A percentile compares a stretch with the other conserved stretches of the same genome.
These are phyloP conservation scores for Leishmania braziliensis DNA, from an alignment of 208 protist species.

Conservation along the genomic window DNA sequence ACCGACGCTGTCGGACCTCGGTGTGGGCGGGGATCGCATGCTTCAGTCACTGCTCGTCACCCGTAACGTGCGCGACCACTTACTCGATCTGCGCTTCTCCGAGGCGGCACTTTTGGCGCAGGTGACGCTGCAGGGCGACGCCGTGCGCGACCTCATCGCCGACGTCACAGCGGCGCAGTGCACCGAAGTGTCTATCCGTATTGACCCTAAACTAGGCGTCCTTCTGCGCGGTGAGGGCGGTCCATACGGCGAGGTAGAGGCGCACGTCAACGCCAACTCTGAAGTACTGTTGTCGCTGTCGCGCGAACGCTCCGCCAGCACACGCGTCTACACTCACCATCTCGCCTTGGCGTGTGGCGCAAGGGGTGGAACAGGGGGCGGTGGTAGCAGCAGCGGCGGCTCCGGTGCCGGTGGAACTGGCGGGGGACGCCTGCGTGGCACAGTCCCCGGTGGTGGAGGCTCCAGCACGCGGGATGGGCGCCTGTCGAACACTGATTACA, in stretches of 20 bases:
- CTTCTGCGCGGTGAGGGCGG: conserved; percentile 54
- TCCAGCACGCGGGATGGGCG: conserved; percentile 53
- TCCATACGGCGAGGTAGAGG: conserved; percentile 57
- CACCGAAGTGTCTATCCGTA: conserved; percentile 42
- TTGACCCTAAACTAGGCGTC: conserved; percentile 45
- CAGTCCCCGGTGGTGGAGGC: background rate
- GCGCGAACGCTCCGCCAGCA: conserved; percentile 30
- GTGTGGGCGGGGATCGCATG: conserved; percentile 21
- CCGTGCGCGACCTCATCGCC: conserved; percentile 55
- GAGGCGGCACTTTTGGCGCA: conserved; percentile 45
- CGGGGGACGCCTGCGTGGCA: conserved; percentile 6
- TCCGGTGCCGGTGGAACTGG: conserved; percentile 1
- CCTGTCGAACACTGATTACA: conserved; percentile 33
- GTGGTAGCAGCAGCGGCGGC: conserved; percentile 5
- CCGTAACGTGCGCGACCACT: conserved; percentile 46
- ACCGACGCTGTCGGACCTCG: background rate
- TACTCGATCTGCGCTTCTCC: conserved; percentile 75
- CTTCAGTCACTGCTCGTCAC: conserved; percentile 74
- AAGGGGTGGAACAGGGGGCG: conserved; percentile 16
- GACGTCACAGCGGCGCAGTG: conserved; percentile 70
- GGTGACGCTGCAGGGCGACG: conserved; percentile 59
- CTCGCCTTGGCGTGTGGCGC: conserved; percentile 67
- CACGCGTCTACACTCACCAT: conserved; percentile 67
- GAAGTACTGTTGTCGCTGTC: conserved; percentile 49
- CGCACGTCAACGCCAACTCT: conserved; percentile 39